phyloP scores from a whole-genome alignment of 257 asterid species.

The Nicotiana tomentosiformis region DNA sequence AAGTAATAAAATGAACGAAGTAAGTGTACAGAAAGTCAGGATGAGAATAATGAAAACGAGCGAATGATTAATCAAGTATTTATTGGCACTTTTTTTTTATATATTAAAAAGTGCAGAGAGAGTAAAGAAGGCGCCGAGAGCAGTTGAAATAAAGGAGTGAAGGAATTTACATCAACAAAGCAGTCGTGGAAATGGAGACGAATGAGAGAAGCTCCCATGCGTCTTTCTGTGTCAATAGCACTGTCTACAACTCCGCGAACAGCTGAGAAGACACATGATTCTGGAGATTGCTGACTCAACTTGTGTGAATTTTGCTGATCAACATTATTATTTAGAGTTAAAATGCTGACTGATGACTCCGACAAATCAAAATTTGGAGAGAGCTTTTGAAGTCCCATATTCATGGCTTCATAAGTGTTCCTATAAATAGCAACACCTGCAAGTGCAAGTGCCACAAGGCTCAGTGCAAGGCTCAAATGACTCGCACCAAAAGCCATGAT shows the following conservation, averaged over 20 bases:
- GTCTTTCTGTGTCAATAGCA: neutral
- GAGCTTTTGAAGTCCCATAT: neutral
- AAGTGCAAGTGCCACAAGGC: conserved; percentile 1
- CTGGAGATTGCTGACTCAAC: neutral
- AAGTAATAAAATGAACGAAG: no score
- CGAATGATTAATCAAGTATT: no score
- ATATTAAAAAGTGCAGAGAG: no score
- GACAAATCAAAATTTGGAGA: neutral
- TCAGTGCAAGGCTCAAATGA: neutral
- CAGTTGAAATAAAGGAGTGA: neutral
- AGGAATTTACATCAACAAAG: conserved; percentile 3
- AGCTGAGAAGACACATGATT: neutral
- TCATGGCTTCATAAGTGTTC: neutral
- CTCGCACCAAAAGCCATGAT: conserved; percentile 1
- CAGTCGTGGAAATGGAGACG: conserved; percentile 16
- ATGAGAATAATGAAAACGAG: no score
- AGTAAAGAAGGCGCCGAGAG: neutral
- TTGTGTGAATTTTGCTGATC: neutral
- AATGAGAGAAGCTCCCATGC: conserved; percentile 18
- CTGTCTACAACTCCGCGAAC: neutral
- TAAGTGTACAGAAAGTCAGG: no score
- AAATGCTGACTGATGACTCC: neutral
- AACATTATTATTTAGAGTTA: neutral
- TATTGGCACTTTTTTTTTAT: no score
- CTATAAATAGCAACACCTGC: conserved; percentile 5